These are phyloP conservation scores for Beta corolliflora DNA, from an alignment of 179 eudicot genomes.

Conservation along the genomic window DNA sequence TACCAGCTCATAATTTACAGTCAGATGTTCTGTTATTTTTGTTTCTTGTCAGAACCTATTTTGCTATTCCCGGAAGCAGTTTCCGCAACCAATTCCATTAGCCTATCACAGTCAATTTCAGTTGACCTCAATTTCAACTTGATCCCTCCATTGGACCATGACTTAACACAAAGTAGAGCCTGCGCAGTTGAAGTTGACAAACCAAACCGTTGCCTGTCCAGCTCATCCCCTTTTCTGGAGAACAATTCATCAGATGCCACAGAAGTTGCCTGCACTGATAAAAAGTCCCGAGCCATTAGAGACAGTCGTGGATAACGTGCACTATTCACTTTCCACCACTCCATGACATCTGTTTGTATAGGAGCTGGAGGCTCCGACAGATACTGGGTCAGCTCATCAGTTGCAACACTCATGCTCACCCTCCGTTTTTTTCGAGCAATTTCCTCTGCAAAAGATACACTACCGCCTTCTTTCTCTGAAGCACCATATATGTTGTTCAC, in stretches of 20 bases:
- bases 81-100: slow-evolving; percentile 59
- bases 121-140: slow-evolving; percentile 58
- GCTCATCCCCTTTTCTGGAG: too few relatives aligned
- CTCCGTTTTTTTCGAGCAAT: slow-evolving; percentile 82
- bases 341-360: slow-evolving; percentile 67
- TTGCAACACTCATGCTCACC: slow-evolving; percentile 50
- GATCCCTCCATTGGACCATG: slow-evolving; percentile 68
- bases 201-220: slow-evolving; percentile 49
- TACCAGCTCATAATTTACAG: background rate
- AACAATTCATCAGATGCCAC: slow-evolving; percentile 74
- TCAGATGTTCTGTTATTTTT: background rate
- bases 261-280: slow-evolving; percentile 70
- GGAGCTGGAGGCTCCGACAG: slow-evolving; percentile 80
- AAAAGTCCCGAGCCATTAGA: slow-evolving; percentile 78
- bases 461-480: slow-evolving; percentile 49
- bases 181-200: slow-evolving; percentile 42
- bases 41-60: slow-evolving; percentile 23
- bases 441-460: slow-evolving; percentile 85
- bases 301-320: slow-evolving; percentile 73
- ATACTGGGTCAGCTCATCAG: slow-evolving; percentile 82
- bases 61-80: background rate
- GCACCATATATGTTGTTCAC: slow-evolving; percentile 41
- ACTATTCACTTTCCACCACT: slow-evolving; percentile 85
- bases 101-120: slow-evolving; percentile 65
- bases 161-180: slow-evolving; percentile 57